Base-by-base conservation (phyloP, 768 basidiomycete species). In the Goffeauzyma gilvescens region DNA sequence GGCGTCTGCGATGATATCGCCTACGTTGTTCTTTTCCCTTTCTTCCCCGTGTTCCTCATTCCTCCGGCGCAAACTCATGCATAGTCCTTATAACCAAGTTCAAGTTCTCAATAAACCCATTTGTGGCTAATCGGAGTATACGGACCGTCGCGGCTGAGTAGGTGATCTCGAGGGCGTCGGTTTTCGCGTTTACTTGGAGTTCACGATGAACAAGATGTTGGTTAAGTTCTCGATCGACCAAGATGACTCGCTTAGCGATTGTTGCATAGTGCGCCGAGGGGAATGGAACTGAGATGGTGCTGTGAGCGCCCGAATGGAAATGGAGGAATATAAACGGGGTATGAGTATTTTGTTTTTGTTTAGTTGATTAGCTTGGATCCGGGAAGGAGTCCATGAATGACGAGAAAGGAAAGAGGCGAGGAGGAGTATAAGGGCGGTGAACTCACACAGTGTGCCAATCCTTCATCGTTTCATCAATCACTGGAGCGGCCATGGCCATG, bases 31-130 rank as follows among this genome's bases (percentile, higher is more conserved):
- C n/a, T n/a, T n/a, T n/a, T n/a, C n/a, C n/a, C n/a, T n/a, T n/a
- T n/a, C n/a, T n/a, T n/a, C n/a, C n/a, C n/a, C n/a, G n/a, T n/a
- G n/a, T n/a, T n/a, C n/a, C n/a, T 15, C 33, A 71, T 14, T 79
- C 76, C 44, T 78, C 74, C 42, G 78, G 74, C 9, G 76, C 77
- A 60, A 87, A 90, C 49, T 78, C 75, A 35, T 74, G 73, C 48
- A 93, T 69, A 15, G 85, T 89, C 30, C 81, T 75, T 10, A 78
- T 71, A 36, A 89, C 74, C 26, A 93, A 70, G 57, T 89, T 83
- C 24, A 86, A 71, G 53, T 86, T 87, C 58, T 90, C 86, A 35
- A 93, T 69, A 64, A 82, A 89, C 12, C 76, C 77, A 53, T 93
- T 93, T 37, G 80, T 69, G 0, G 79, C 74, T 36, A 93, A 69